Base-by-base conservation (phyloP, 2,329 filamentous ascomycete species). In the Nemania abortiva region DNA sequence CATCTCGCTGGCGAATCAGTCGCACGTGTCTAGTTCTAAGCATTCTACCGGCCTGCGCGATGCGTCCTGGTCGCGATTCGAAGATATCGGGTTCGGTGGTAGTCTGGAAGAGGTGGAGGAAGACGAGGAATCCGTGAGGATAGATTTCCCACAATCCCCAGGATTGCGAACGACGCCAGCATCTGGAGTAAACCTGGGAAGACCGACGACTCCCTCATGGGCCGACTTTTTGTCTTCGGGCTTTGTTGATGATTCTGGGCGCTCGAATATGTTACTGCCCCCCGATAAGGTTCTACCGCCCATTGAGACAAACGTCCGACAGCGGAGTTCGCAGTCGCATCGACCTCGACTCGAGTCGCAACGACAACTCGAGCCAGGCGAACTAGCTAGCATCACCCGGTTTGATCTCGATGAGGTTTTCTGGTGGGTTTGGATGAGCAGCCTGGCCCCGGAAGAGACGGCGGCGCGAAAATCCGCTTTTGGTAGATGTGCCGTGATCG, bases 391-490 rank as follows among this genome's bases (percentile, higher is more conserved):
- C 78, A 97, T 99, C 77, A 92, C 89, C 27, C 88, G 88, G 45
- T 88, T 98, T 66, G 91, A 96, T 71, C 85, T 99, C 5, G 96
- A 99, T 75, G 95, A 98, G 79, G 92, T 94, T 1, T 99, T 99
- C 80, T 99, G 96, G 96, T 98, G 96, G 95, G 96, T 98, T 3
- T 99, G 96, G 96, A 98, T 99, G 87, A 97, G 90, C 74, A 98
- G 95, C 85, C 84, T 99, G 76, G 94, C 95, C 1, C 92, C 90
- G 0, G 96, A 99, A 77, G 96, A 99, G 82, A 92, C 95, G 0
- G 82, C 90, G 0, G 87, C 91, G 55, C 90, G 96, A 69, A 99
- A 99, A 79, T 91, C 95, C 6, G 94, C 95, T 0, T 99, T 99
- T 79, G 96, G 96, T 45, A 89, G 96, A 71, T 99, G 96, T 77